Conservation (phyloP, 2,329 filamentous ascomycete species). For the Colletotrichum sp. region DNA sequence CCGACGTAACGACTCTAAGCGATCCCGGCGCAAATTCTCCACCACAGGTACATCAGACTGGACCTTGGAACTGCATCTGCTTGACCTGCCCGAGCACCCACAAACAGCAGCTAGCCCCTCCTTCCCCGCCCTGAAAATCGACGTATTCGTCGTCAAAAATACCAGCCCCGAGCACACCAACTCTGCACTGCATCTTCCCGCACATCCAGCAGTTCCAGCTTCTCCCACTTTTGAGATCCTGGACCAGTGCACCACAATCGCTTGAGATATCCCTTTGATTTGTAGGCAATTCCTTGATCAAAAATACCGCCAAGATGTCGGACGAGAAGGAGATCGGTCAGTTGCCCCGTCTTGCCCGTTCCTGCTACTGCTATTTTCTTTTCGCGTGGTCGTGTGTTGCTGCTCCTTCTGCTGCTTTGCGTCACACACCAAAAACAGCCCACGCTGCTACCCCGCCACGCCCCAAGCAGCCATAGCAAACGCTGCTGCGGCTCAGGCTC, state of each 20-base stretch:
- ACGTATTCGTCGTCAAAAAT: constrained; percentile 24
- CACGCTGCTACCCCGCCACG: constrained; percentile 13
- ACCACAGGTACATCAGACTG: constrained; percentile 3
- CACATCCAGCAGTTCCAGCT: constrained; percentile 6
- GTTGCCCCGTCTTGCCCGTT: constrained; percentile 23
- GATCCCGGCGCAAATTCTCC: constrained; percentile 3
- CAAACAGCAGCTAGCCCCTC: constrained; percentile 17
- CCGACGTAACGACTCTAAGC: constrained; percentile 1
- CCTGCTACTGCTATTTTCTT: neutral
- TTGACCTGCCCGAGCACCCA: constrained; percentile 22
- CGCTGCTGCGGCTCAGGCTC: neutral
- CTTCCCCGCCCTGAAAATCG: constrained; percentile 25
- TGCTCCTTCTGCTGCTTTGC: constrained; percentile 25
- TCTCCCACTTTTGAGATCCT: constrained; percentile 11
- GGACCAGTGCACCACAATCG: constrained; percentile 15
- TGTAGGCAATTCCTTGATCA: constrained; percentile 6
- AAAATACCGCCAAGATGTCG: constrained; percentile 42
- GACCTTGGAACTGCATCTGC: constrained; percentile 4
- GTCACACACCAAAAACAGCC: constrained; percentile 29
- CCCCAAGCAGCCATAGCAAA: neutral
- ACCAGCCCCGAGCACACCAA: constrained; percentile 14
- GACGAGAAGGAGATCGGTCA: constrained; percentile 51
- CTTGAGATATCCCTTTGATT: constrained; percentile 11
- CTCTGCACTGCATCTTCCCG: constrained; percentile 19
- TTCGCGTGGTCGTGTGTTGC: constrained; percentile 11